Conservation (phyloP, 768 basidiomycete species). For the Leccinum fibrillosum region DNA sequence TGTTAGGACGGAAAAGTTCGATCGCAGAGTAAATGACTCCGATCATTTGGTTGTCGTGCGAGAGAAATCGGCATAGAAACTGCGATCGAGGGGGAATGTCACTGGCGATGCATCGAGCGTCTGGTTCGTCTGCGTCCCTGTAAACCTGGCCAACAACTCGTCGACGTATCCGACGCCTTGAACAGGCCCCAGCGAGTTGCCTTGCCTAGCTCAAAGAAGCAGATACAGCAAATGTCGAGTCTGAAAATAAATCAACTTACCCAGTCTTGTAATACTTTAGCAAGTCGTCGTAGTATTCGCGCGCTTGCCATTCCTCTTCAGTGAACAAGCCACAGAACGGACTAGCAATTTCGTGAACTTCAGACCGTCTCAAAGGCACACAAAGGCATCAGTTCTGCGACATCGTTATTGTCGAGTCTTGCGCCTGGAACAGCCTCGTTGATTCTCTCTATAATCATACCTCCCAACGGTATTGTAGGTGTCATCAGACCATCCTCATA, state of each 20-base stretch:
- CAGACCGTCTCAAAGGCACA: slow-evolving; percentile 78
- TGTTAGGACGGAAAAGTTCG: slow-evolving; percentile 47
- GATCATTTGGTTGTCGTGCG: slow-evolving; percentile 81
- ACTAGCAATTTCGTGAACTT: slow-evolving; percentile 41
- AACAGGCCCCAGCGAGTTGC: slow-evolving; percentile 64
- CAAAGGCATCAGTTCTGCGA: slow-evolving; percentile 60
- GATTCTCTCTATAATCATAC: slow-evolving; percentile 50
- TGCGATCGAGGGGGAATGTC: slow-evolving; percentile 73
- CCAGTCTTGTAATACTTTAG: slow-evolving; percentile 79
- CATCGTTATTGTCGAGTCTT: slow-evolving; percentile 51
- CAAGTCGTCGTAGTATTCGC: slow-evolving; percentile 70
- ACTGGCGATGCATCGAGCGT: slow-evolving; percentile 63
- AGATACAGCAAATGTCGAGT: not conserved
- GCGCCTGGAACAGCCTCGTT: slow-evolving; percentile 63
- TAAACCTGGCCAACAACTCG: slow-evolving; percentile 83
- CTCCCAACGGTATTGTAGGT: too few relatives aligned
- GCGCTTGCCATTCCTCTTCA: slow-evolving; percentile 55
- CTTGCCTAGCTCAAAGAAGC: slow-evolving; percentile 45
- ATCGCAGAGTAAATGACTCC: slow-evolving; percentile 61
- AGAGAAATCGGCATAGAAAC: slow-evolving; percentile 77
- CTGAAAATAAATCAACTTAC: slow-evolving; percentile 33
- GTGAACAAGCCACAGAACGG: slow-evolving; percentile 74
- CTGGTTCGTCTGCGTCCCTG: slow-evolving; percentile 70
- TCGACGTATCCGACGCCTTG: slow-evolving; percentile 88
- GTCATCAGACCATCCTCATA: too few relatives aligned